Percentiles rank a stretch among this genome's conserved stretches.
Evolutionary conservation across 148 eudicot species (phyloP).

Genomic region (Chenopodium berlandieri): DNA sequence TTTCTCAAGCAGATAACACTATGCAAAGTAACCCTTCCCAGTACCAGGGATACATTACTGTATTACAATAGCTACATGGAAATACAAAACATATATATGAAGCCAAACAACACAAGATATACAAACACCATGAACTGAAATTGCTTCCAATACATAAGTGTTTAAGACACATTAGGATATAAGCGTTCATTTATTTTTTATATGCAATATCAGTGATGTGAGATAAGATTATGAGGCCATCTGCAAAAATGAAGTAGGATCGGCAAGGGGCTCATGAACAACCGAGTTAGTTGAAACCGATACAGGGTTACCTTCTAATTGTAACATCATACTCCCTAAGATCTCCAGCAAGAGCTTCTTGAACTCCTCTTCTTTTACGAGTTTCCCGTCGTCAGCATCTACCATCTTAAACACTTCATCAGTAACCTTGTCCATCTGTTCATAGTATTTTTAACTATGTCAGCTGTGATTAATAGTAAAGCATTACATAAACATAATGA

Average conservation of each 20-base stretch:
- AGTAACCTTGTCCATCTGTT: conserved; percentile 66
- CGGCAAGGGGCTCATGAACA: conserved; percentile 78
- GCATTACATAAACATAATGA: neutral
- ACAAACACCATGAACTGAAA: neutral
- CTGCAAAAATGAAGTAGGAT: conserved; percentile 61
- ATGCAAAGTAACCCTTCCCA: neutral
- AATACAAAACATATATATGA: neutral
- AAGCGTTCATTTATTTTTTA: conserved; percentile 15
- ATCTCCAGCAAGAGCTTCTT: conserved; percentile 69
- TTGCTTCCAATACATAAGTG: neutral
- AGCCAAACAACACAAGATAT: neutral
- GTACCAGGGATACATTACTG: neutral
- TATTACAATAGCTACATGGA: neutral
- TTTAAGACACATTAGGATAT: neutral
- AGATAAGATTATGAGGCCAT: conserved; percentile 25
- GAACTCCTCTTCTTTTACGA: conserved; percentile 82
- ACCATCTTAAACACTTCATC: conserved; percentile 55
- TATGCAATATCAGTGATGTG: conserved; percentile 8
- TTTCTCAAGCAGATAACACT: conserved; percentile 1
- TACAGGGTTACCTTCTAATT: conserved; percentile 68
- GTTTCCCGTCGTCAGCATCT: conserved; percentile 58
- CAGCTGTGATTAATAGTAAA: neutral
- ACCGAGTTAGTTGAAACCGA: conserved; percentile 69
- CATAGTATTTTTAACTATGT: neutral
- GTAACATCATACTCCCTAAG: conserved; percentile 76